Base-by-base conservation (phyloP, 2,329 filamentous ascomycete genomes). In the Albifimbria verrucaria region DNA sequence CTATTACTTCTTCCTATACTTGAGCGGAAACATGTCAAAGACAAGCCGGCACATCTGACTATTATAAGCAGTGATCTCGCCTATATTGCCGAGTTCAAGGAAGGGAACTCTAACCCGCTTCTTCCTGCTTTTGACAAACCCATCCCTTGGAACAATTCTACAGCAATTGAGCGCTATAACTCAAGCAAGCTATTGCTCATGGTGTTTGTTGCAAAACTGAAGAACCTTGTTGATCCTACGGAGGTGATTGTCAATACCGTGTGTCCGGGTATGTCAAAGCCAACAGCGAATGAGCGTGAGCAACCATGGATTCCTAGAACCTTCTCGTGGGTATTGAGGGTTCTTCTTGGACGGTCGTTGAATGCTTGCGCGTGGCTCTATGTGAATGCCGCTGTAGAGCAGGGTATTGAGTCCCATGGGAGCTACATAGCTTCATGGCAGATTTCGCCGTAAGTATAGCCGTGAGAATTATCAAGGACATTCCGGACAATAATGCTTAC, bases 211-310 rank as follows among this genome's bases (percentile, higher is more conserved):
- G 58, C 59, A 55, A 71, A 72, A 49, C 56, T 77, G 0, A 61
- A 59, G 5, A 68, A 74, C 17, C 64, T 66, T 20, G 66, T 77
- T 0, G 65, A 64, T 1, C 56, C 71, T 0, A 67, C 76, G 2
- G 69, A 77, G 32, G 70, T 77, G 0, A 55, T 75, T 7, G 63
- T 81, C 41, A 81, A 79, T 50, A 54, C 77, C 2, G 75, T 73
- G 1, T 76, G 78, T 20, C 78, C 78, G 1, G 78, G 74, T 0
- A 65, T 70, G 44, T 65, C 71, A 7, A 70, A 66, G 32, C 76
- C 73, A 3, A 81, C 79, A 0, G 58, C 63, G 0, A 63, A 82
- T 3, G 55, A 60, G 17, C 68, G 72, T 1, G 68, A 74, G 2
- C 53, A 60, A 1, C 53, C 54, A 10, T 51, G 61, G 1, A 3